Conservation (phyloP, 306 rosid species). For the Gastrolobium villosum region DNA sequence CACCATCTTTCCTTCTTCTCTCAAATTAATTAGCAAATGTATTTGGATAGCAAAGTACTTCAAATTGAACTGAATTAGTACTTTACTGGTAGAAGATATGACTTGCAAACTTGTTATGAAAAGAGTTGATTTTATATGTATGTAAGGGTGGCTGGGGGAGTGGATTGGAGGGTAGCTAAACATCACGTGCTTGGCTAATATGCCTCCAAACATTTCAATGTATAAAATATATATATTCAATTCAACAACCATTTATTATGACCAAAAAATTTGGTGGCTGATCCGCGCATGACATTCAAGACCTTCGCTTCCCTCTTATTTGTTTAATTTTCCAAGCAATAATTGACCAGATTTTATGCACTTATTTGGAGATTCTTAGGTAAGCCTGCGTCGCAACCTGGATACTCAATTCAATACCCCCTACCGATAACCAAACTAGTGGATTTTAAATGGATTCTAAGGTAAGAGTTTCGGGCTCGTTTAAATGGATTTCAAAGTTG, state of each 20-base stretch:
- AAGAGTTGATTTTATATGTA: conserved; percentile 16
- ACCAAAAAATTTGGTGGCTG: conserved; percentile 1
- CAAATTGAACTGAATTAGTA: not conserved
- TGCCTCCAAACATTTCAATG: not conserved
- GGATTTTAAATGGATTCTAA: too few species aligned
- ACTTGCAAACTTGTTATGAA: not conserved
- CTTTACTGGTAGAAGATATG: not conserved
- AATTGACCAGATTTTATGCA: too few species aligned
- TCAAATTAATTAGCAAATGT: not conserved
- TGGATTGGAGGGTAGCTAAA: conserved; percentile 39
- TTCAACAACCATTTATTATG: not conserved
- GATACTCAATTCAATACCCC: too few species aligned
- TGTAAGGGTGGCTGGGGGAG: not conserved
- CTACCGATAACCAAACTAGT: too few species aligned
- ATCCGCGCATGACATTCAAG: not conserved
- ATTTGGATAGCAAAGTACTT: not conserved
- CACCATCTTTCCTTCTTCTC: conserved; percentile 51
- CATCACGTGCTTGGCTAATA: conserved; percentile 51
- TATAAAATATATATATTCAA: not conserved
- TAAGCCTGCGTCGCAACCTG: too few species aligned
- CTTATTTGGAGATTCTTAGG: too few species aligned
- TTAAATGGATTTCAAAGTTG: too few species aligned
- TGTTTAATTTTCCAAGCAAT: too few species aligned
- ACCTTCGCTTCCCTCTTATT: too few species aligned
- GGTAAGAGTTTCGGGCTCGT: too few species aligned